Conservation (phyloP, 2,329 filamentous ascomycete species). For the Cladosporium sphaerospermum region DNA sequence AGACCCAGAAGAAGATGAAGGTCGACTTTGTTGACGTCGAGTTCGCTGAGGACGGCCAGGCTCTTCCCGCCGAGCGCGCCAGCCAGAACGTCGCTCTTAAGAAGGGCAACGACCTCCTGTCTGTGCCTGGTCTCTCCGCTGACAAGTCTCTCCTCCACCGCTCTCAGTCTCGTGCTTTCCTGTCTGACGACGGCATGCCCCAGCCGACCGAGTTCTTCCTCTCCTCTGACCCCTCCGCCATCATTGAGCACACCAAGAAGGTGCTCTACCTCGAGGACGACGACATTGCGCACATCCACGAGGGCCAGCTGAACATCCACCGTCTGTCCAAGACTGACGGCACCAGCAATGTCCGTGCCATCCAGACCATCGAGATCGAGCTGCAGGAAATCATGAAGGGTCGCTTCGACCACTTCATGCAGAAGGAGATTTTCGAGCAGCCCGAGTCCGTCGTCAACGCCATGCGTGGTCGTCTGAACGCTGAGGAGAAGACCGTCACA, state of each 20-base stretch:
- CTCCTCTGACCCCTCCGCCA: conserved; percentile 95
- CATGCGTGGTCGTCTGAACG: conserved; percentile 96
- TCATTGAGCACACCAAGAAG: conserved; percentile 99
- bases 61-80: conserved; percentile 85
- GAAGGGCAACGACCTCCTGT: conserved; percentile 59
- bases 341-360: conserved; percentile 93
- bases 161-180: conserved; percentile 96
- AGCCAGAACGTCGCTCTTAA: conserved; percentile 96
- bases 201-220: conserved; percentile 99
- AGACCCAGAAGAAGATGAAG: conserved; percentile 98
- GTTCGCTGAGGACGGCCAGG: conserved; percentile 77
- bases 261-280: conserved; percentile 99
- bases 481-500: conserved; percentile 88
- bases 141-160: conserved; percentile 98
- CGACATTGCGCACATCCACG: conserved; percentile 98
- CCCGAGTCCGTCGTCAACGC: conserved; percentile 99
- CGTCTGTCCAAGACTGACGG: conserved; percentile 95
- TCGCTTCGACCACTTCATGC: conserved; percentile 99
- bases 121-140: conserved; percentile 73
- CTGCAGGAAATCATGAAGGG: conserved; percentile 99
- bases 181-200: conserved; percentile 95
- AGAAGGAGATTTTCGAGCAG: conserved; percentile 99
- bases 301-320: conserved; percentile 98
- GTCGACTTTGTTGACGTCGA: conserved; percentile 99
- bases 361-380: conserved; percentile 97